Evolutionary conservation across 805 yeast species (phyloP).

Genomic region (Barnettozyma sp.): DNA sequence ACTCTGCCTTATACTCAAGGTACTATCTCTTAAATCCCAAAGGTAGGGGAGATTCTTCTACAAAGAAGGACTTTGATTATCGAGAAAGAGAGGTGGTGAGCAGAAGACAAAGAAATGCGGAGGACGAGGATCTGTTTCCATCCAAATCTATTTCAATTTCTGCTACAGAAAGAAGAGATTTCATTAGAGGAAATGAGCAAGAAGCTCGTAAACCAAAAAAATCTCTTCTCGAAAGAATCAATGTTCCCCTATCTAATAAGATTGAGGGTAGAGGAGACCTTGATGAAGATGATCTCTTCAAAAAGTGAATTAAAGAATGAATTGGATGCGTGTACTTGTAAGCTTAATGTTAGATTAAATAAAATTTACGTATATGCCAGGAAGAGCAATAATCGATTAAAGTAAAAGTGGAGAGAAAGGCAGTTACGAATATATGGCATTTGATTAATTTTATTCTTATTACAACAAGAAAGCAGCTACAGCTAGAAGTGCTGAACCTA

Average conservation of each 20-base stretch:
- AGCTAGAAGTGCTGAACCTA: conserved; percentile 43
- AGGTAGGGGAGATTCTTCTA: conserved; percentile 6
- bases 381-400: background rate
- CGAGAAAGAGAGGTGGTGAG: conserved; percentile 19
- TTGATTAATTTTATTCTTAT: too few species aligned
- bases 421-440: too few species aligned
- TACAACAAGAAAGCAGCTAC: conserved; percentile 43
- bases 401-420: background rate
- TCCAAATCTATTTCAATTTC: conserved; percentile 3
- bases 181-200: too few species aligned
- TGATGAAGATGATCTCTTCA: conserved; percentile 14
- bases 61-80: conserved; percentile 4
- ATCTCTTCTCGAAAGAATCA: conserved; percentile 5
- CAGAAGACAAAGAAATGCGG: conserved; percentile 16
- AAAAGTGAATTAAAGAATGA: conserved; percentile 1
- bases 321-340: too few species aligned
- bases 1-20: conserved; percentile 23
- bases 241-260: background rate
- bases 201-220: too few species aligned
- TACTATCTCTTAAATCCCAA: conserved; percentile 25
- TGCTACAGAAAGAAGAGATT: background rate
- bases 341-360: too few species aligned
- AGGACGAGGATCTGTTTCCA: conserved; percentile 21
- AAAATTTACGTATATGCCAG: background rate
- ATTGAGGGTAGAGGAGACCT: conserved; percentile 2